Evolutionary conservation across 2,329 filamentous ascomycete species (phyloP).

Genomic region (Biscogniauxia marginata): DNA sequence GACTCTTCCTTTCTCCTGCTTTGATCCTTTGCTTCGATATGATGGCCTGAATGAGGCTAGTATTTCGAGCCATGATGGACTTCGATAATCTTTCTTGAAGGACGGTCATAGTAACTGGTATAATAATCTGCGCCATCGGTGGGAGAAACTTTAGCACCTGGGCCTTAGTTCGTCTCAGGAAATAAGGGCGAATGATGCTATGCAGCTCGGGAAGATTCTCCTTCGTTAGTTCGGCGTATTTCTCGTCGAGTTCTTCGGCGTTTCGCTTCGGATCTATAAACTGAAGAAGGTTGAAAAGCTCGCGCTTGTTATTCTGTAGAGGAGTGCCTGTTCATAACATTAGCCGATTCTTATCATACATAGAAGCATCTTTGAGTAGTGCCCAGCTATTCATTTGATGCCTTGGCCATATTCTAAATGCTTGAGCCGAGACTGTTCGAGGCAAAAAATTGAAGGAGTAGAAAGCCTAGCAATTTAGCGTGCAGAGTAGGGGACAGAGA

Average conservation of each 20-base stretch:
- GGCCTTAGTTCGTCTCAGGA: slow-evolving; percentile 76
- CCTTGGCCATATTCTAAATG: no score
- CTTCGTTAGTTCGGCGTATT: slow-evolving; percentile 76
- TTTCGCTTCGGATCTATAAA: slow-evolving; percentile 76
- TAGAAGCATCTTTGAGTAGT: no score
- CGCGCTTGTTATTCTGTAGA: slow-evolving; percentile 90
- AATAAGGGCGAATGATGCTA: slow-evolving; percentile 73
- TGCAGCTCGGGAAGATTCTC: slow-evolving; percentile 82
- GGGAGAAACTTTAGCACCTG: slow-evolving; percentile 90
- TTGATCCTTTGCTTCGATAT: slow-evolving; percentile 70
- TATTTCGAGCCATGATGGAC: slow-evolving; percentile 88
- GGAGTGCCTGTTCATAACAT: slow-evolving; percentile 59
- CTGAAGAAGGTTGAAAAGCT: slow-evolving; percentile 94
- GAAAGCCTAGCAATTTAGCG: no score
- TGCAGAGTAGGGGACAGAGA: no score
- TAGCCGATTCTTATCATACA: slow-evolving; percentile 9
- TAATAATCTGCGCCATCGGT: slow-evolving; percentile 89
- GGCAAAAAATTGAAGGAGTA: no score
- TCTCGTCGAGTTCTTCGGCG: slow-evolving; percentile 70
- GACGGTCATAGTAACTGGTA: slow-evolving; percentile 92
- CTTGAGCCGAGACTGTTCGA: no score
- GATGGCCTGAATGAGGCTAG: slow-evolving; percentile 82
- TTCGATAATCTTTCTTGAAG: slow-evolving; percentile 94
- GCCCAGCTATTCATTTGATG: no score
- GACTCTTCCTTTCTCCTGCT: slow-evolving; percentile 69